phyloP scores from a whole-genome alignment of 2,329 filamentous ascomycete genomes.

The Fusarium vanettenii region DNA sequence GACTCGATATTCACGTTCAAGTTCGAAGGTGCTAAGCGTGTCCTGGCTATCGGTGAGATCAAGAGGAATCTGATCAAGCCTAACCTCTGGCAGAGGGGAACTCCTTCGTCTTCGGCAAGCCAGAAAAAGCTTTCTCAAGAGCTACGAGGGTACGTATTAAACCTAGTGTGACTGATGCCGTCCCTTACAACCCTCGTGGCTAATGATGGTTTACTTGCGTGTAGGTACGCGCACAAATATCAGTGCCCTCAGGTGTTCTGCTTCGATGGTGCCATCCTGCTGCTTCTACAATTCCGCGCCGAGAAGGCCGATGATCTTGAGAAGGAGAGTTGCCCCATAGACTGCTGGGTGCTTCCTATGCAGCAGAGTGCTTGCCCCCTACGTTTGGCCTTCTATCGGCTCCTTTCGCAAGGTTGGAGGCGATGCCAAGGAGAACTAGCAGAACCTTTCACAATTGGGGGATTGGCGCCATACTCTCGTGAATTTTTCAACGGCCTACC shows the following conservation, averaged over 20 bases:
- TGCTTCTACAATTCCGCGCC: background rate
- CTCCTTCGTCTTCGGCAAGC: background rate
- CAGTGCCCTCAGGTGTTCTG: conserved; percentile 1
- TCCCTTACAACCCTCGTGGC: no score
- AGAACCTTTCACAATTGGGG: background rate
- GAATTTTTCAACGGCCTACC: background rate
- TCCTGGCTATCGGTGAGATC: background rate
- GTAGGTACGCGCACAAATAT: background rate
- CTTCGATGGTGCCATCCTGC: background rate
- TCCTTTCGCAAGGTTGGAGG: background rate
- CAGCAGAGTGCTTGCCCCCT: background rate
- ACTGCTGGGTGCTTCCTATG: background rate
- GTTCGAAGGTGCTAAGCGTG: background rate
- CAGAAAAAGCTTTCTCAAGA: background rate
- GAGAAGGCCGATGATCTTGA: background rate
- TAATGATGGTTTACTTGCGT: no score
- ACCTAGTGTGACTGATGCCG: no score
- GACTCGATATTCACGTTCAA: background rate
- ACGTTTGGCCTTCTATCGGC: background rate
- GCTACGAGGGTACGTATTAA: background rate
- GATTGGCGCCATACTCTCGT: background rate
- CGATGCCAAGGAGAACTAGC: background rate
- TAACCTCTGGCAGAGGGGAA: background rate
- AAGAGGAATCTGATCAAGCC: background rate
- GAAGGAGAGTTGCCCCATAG: background rate